Base-by-base conservation (phyloP, 139 green algal species). In the Auxenochlorella protothecoides region DNA sequence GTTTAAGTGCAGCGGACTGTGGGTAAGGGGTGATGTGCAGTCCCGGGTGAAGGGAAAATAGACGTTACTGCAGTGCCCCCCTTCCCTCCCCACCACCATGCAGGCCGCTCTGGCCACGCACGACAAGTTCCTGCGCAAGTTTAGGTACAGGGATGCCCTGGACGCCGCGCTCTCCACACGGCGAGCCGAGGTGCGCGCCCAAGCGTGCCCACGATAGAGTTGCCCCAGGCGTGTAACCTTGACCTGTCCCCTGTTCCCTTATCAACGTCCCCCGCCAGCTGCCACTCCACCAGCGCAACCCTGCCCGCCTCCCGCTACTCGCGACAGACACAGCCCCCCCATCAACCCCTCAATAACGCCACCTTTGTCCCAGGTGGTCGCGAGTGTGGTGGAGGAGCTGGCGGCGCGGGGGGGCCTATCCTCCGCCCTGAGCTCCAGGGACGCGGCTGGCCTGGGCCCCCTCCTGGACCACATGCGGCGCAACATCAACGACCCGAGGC, bases 311-410 rank as follows among this genome's bases (percentile, higher is more conserved):
- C 27, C 27, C 27, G 27, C 27, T 1, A 44, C 27, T 44, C 27
- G 27, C 27, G 27, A 44, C 1, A 44, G 27, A 44, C 27, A 44
- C 1, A 44, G 1, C 0, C 27, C 27, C 27, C 27, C 27, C 27
- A 44, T 44, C 27, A 44, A 44, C 27, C 27, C 27, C 27, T 1
- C 27, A 0, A 44, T 2, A 44, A 44, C 27, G 27, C 27, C 27
- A 0, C 27, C 27, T 44, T 44, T 44, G 27, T 2, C 27, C 27
- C 61, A 79, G 75, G 55, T 76, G 66, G 81, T 97, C 66, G 81
- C 83, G 56, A 76, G 68, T n/a, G 76, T 97, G 69, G 53, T 96
- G 53, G 90, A 96, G 59, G 89, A 96, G 79, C 84, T 97, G 44
- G 81, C 77, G 9, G 76, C 73, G 7, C 76, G 91, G 3, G 84